These are phyloP conservation scores for Epichloe sibirici DNA, from an alignment of 2,329 filamentous ascomycete species.

Conservation along the genomic window DNA sequence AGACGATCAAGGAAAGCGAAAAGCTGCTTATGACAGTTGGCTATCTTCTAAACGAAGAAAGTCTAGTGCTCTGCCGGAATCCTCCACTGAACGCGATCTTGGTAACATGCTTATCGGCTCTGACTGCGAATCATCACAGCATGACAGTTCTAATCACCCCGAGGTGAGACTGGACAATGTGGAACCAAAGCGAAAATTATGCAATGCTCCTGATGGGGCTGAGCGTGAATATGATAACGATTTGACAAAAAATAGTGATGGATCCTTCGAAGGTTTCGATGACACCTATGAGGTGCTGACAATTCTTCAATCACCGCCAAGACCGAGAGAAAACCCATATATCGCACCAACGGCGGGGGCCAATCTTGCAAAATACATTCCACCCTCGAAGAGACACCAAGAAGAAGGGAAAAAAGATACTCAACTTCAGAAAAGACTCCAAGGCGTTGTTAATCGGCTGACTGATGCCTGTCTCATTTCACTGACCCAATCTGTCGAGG, in stretches of 20 bases:
- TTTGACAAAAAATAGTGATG: conserved; percentile 11
- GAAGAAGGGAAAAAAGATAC: conserved; percentile 52
- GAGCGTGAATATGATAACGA: neutral
- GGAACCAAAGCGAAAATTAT: neutral
- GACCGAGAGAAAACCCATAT: conserved; percentile 74
- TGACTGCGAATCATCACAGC: neutral
- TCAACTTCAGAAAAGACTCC: conserved; percentile 65
- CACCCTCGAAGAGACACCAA: conserved; percentile 58
- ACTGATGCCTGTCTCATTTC: conserved; percentile 83
- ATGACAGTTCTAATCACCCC: neutral
- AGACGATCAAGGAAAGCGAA: conserved; percentile 49
- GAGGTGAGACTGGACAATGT: neutral
- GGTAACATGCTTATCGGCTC: neutral
- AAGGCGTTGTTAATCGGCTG: conserved; percentile 83
- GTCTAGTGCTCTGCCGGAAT: conserved; percentile 11
- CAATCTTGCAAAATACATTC: conserved; percentile 64
- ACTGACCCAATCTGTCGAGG: conserved; percentile 71
- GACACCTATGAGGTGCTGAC: conserved; percentile 16
- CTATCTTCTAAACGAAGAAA: conserved; percentile 39
- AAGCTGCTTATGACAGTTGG: conserved; percentile 47
- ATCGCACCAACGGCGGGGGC: conserved; percentile 50
- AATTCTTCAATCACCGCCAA: conserved; percentile 22
- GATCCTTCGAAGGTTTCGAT: conserved; percentile 29
- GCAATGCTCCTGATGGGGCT: neutral
- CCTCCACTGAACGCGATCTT: neutral